These are phyloP conservation scores for Piloderma croceum DNA, from an alignment of 768 basidiomycete species.

Conservation along the genomic window DNA sequence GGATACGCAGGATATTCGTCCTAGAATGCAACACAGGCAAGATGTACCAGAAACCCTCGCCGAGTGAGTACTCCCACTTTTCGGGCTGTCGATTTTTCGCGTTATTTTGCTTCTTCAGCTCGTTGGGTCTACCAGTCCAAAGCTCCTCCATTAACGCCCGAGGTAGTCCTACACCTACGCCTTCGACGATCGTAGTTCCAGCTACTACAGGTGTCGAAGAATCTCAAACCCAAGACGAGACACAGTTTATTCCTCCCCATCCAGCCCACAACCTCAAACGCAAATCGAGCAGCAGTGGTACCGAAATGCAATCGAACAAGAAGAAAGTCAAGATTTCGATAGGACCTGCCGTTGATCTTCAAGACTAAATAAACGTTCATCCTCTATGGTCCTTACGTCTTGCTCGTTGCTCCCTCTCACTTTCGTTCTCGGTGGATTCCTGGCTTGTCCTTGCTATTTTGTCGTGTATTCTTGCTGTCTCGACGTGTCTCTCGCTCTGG, in stretches of 20 bases:
- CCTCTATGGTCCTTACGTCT: too few relatives aligned
- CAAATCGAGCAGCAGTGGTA: constrained; percentile 20
- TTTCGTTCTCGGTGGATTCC: too few relatives aligned
- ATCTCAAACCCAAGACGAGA: constrained; percentile 38
- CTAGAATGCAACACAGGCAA: constrained; percentile 13
- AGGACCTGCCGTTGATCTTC: constrained; percentile 63
- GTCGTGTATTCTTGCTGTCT: too few relatives aligned
- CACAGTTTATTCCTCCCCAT: constrained; percentile 22
- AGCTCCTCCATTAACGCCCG: constrained; percentile 22
- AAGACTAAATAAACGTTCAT: constrained; percentile 62
- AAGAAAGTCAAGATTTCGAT: constrained; percentile 76
- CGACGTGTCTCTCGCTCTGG: too few relatives aligned
- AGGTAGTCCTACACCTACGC: constrained; percentile 8
- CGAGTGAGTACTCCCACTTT: constrained; percentile 7
- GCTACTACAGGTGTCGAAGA: constrained; percentile 8
- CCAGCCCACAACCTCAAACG: constrained; percentile 28
- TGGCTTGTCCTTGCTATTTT: too few relatives aligned
- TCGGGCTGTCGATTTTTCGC: not conserved
- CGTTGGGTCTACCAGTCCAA: constrained; percentile 15
- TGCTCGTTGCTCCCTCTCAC: too few relatives aligned
- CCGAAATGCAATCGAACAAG: constrained; percentile 24
- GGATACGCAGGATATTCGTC: constrained; percentile 8
- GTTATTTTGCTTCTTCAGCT: constrained; percentile 7
- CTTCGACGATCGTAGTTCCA: constrained; percentile 10
- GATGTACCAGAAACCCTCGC: too few relatives aligned